Base-by-base conservation (phyloP, 305 asterid species). In the Plantago coronopus region DNA sequence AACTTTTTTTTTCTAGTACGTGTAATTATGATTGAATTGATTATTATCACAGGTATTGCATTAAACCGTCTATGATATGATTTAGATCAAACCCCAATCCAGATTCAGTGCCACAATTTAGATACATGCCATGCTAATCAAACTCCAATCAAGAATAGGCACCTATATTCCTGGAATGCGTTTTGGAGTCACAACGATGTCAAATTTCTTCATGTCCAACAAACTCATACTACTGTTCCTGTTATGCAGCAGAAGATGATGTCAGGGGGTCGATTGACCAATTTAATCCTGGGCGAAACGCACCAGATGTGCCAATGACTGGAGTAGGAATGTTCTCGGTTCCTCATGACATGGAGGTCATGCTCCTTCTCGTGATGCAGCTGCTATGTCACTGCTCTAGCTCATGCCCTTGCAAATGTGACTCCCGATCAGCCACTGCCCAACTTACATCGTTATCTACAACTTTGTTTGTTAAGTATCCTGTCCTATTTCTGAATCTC, bases 151-250 rank as follows among this genome's bases (percentile, higher is more conserved):
- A n/a, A n/a, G n/a, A n/a, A n/a, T n/a, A n/a, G n/a, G n/a, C n/a
- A n/a, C n/a, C n/a, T n/a, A n/a, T n/a, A n/a, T 84, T 54, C 89
- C 97, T 17, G 97, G 97, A 17, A 79, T 87, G 85, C 80, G 95
- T 13, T 95, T 91, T 7, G 91, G 84, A 12, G 87, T 86, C 29
- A 80, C 69, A 59, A 94, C 89, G 3, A 72, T 89, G 83, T 88
- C 94, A 42, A 87, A 84, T 42, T 84, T 79, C 75, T 87, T 81
- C 63, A 56, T 84, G 72, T 95, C 95, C 97, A 81, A 57, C 96
- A 82, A 64, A 66, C 66, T 57, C 96, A 80, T 65, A 95, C 81
- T 69, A 80, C 86, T 7, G 72, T 83, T 51, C 88, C 80, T 0
- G 3, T 89, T 80, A 76, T 89, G 94, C 95, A 73, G 17, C 25